These are phyloP conservation scores for Cystobasidium pallidum DNA, from an alignment of 1,284 basidiomycete genomes.

Conservation along the genomic window DNA sequence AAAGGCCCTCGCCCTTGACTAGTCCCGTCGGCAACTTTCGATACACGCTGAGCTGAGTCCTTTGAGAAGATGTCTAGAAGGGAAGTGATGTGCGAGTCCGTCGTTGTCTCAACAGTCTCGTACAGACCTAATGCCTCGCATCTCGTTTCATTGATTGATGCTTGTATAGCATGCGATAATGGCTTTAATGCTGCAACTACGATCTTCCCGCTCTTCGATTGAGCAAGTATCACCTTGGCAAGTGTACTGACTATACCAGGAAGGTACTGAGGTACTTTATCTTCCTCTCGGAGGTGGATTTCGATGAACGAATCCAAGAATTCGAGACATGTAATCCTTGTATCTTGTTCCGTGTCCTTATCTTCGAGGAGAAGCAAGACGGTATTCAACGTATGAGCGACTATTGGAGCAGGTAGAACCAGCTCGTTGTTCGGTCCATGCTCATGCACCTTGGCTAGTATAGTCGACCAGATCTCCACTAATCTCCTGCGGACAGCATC, in stretches of 20 bases:
- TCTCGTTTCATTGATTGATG: constrained; percentile 66
- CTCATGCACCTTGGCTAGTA: constrained; percentile 61
- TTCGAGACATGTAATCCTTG: constrained; percentile 66
- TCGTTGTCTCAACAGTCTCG: constrained; percentile 53
- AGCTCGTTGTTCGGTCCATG: not conserved
- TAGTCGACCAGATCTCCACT: constrained; percentile 58
- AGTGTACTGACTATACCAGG: constrained; percentile 78
- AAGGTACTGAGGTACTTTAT: constrained; percentile 65
- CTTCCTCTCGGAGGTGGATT: constrained; percentile 69
- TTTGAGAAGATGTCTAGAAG: constrained; percentile 22
- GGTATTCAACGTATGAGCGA: constrained; percentile 79
- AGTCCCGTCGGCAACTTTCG: not conserved
- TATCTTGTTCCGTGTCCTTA: constrained; percentile 57
- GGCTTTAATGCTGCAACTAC: constrained; percentile 63
- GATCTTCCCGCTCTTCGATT: constrained; percentile 39
- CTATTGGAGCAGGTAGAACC: constrained; percentile 61
- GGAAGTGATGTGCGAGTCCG: not conserved
- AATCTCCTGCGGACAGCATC: constrained; percentile 69
- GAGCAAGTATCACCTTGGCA: constrained; percentile 67
- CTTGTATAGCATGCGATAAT: constrained; percentile 60
- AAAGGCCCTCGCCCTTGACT: not conserved
- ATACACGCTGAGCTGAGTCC: not conserved
- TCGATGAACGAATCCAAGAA: constrained; percentile 64
- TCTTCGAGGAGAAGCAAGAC: constrained; percentile 60
- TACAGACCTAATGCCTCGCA: constrained; percentile 64